Conservation (phyloP, 2,329 filamentous ascomycete species). For the Cercospora sp. region DNA sequence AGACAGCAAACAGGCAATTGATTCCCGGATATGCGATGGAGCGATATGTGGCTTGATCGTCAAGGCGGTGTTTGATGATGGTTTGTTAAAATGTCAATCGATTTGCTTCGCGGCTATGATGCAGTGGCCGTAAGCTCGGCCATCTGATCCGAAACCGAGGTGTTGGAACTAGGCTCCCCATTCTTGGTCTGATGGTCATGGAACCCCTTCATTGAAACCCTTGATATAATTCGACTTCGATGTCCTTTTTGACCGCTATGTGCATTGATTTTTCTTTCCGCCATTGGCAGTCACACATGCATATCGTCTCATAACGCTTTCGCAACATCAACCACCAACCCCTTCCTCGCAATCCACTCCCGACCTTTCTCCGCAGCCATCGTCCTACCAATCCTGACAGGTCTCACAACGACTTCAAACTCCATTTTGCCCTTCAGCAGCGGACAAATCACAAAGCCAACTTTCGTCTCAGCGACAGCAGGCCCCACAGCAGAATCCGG, state of each 20-base stretch:
- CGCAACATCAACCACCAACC: neutral
- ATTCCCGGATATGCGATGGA: no score
- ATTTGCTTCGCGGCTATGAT: no score
- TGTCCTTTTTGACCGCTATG: no score
- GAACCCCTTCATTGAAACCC: no score
- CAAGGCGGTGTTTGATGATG: neutral
- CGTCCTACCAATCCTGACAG: conserved; percentile 17
- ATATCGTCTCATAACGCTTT: neutral
- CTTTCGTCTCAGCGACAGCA: conserved; percentile 14
- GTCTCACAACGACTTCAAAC: conserved; percentile 21
- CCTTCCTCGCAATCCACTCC: neutral
- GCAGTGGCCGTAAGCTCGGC: no score
- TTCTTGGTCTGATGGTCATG: no score
- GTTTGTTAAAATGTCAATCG: no score
- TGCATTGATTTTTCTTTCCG: no score
- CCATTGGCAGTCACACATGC: no score
- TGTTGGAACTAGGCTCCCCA: no score
- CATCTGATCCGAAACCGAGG: no score
- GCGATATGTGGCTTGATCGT: neutral
- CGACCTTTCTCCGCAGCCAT: neutral
- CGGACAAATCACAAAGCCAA: conserved; percentile 32
- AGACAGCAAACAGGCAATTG: neutral
- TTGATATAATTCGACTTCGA: no score
- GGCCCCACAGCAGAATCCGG: neutral
- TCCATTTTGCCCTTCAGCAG: conserved; percentile 27